Base-by-base conservation (phyloP, 345 rosid species). In the Psidium friedrichsthalianum region DNA sequence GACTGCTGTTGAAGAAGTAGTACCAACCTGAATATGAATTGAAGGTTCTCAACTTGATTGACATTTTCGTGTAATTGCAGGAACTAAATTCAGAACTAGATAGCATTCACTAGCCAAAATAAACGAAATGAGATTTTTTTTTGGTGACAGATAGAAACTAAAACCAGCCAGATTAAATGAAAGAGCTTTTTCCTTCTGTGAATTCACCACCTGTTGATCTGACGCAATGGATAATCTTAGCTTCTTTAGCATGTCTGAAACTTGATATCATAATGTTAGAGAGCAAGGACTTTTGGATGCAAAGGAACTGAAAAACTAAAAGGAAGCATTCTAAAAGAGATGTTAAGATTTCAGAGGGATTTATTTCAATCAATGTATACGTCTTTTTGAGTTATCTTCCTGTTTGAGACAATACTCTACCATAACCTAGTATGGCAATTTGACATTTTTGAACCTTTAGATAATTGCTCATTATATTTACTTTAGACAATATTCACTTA, bases 1-100 rank as follows among this genome's bases (percentile, higher is more conserved):
- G 84, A 93, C 93, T 53, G 98, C 96, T 11, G 99, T 88, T 85
- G 99, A 96, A 21, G 99, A 96, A 86, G 99, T 96, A 53, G 97
- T 94, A 25, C 99, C 99, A 56, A 95, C 95, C 99, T 96, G 89
- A 78, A 87, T 78, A 85, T 25, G 44, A 74, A 49, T 32, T 6
- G 44, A 82, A 82, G 82, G 87, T 69, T 69, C 47, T 69, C 80
- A 69, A 36, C 47, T 18, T 36, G 47, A 69, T 21, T 18, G 47
- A 69, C 40, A 36, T 32, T 69, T 69, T 36, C 18, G 80, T 36
- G 80, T 18, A 69, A 18, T 22, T 36, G 42, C 25, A 36, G 47
- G 78, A 69, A 69, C 36, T 69, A 36, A 69, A 69, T 69, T 36
- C 80, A 20, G 22, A n/a, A 69, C 42, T 69, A 36, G 80, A 69